These are phyloP conservation scores for Microcyclosporella mali DNA, from an alignment of 2,329 filamentous ascomycete genomes.

Conservation along the genomic window DNA sequence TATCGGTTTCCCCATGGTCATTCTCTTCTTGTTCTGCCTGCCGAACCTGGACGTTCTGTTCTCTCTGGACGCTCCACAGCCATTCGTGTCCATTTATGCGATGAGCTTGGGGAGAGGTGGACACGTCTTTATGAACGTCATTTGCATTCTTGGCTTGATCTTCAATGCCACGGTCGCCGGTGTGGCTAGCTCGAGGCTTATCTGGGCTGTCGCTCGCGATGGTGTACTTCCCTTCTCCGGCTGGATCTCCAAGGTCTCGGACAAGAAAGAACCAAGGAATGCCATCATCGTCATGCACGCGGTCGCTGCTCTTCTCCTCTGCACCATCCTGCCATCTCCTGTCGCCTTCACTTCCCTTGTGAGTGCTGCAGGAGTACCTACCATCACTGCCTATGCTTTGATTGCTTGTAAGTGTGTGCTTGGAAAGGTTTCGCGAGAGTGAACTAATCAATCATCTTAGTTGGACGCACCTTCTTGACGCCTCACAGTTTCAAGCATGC, in stretches of 20 bases:
- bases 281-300: constrained; percentile 55
- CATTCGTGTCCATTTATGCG: constrained; percentile 55
- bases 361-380: constrained; percentile 36
- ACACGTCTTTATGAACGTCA: constrained; percentile 57
- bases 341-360: constrained; percentile 37
- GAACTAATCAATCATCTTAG: constrained; percentile 2
- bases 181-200: constrained; percentile 54
- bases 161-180: constrained; percentile 57
- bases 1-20: constrained; percentile 51
- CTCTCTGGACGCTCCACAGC: constrained; percentile 50
- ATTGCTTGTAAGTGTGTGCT: constrained; percentile 24
- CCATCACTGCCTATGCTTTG: constrained; percentile 34
- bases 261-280: constrained; percentile 53
- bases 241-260: constrained; percentile 51
- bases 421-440: too few species aligned
- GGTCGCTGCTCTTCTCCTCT: constrained; percentile 50
- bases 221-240: constrained; percentile 54
- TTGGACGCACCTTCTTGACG: constrained; percentile 35
- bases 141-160: constrained; percentile 45
- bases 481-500: constrained; percentile 33
- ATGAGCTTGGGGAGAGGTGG: constrained; percentile 50
- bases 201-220: constrained; percentile 58
- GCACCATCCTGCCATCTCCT: constrained; percentile 52
- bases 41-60: constrained; percentile 50
- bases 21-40: constrained; percentile 55